Percentiles rank a stretch among this genome's conserved stretches.
Evolutionary conservation across 73 alveolate species (phyloP).

Genomic region (Paramecium bursaria): DNA sequence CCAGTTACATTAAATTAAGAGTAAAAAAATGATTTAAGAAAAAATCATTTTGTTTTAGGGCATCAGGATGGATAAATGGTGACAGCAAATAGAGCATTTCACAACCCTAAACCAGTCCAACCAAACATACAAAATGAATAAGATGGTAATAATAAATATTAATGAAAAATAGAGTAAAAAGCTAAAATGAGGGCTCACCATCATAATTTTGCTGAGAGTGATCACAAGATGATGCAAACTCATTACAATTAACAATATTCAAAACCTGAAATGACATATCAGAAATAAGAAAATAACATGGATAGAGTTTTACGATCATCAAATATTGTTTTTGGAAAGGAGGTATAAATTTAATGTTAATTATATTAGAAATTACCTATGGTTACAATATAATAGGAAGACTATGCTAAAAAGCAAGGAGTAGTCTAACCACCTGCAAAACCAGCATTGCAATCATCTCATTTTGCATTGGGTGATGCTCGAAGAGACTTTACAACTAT

Average conservation of each 20-base stretch:
- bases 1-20: constrained; percentile 58
- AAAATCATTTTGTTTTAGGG: constrained; percentile 68
- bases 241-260: constrained; percentile 60
- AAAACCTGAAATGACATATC: too few species aligned
- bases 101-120: constrained; percentile 61
- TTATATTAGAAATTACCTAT: constrained; percentile 28
- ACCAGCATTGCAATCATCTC: constrained; percentile 30
- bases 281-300: constrained; percentile 3
- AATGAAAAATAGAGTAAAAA: constrained; percentile 48
- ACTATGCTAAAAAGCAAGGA: constrained; percentile 8
- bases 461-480: constrained; percentile 50
- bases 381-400: constrained; percentile 28
- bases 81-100: constrained; percentile 51
- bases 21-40: constrained; percentile 61
- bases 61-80: constrained; percentile 53
- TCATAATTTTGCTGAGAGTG: constrained; percentile 67
- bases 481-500: constrained; percentile 15
- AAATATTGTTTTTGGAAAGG: constrained; percentile 49
- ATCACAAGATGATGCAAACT: constrained; percentile 62
- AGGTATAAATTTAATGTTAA: neutral
- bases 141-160: constrained; percentile 25
- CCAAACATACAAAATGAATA: constrained; percentile 60
- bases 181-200: constrained; percentile 72
- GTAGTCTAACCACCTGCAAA: constrained; percentile 9
- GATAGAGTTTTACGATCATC: constrained; percentile 8